These are phyloP conservation scores for Aspergillus udagawae DNA, from an alignment of 2,329 filamentous ascomycete genomes.

Conservation along the genomic window DNA sequence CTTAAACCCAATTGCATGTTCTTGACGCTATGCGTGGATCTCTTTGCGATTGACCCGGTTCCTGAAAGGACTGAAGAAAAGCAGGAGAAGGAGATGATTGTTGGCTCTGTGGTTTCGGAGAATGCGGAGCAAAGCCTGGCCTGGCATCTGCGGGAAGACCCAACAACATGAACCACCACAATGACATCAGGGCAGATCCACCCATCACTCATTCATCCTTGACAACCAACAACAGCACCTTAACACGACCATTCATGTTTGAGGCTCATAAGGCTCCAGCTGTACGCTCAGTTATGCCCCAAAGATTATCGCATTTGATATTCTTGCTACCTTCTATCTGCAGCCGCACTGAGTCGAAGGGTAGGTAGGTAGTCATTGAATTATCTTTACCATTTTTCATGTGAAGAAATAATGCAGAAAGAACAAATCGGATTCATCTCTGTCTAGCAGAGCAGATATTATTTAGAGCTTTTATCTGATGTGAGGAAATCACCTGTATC, in stretches of 20 bases:
- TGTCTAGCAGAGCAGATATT: background rate
- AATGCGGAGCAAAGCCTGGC: slow-evolving; percentile 4
- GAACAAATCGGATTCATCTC: background rate
- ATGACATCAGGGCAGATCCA: background rate
- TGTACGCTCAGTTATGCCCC: background rate
- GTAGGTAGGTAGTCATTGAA: too few species aligned
- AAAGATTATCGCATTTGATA: too few species aligned
- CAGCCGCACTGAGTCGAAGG: background rate
- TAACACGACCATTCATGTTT: background rate
- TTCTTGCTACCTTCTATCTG: background rate
- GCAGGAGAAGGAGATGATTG: background rate
- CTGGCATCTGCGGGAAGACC: background rate
- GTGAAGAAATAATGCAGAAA: background rate
- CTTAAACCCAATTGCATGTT: slow-evolving; percentile 35
- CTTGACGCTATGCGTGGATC: background rate
- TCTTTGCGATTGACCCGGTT: background rate
- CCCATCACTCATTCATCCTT: background rate
- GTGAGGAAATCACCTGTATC: background rate
- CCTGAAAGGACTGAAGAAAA: slow-evolving; percentile 2
- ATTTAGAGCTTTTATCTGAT: background rate
- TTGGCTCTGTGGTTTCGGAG: slow-evolving; percentile 1
- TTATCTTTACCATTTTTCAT: background rate
- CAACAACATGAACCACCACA: background rate
- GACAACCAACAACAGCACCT: background rate
- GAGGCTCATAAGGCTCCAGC: background rate